Evolutionary conservation across 106 monocot genomes (phyloP).

Genomic region (Iris macrosiphon): DNA sequence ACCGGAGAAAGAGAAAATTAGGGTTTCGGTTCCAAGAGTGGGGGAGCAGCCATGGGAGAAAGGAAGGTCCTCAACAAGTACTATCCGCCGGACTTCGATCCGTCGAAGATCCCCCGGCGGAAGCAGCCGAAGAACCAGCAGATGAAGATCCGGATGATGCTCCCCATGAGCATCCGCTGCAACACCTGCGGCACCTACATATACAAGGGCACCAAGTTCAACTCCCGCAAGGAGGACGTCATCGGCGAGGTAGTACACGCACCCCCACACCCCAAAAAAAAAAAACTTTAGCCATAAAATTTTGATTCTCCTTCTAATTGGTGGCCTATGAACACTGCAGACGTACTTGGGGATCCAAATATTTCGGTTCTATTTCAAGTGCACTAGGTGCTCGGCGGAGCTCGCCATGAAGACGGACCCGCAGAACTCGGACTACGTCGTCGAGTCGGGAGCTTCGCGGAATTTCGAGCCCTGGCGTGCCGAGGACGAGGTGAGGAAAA

Average conservation of each 20-base stretch:
- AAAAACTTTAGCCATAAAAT: too few species aligned
- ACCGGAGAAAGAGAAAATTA: too few species aligned
- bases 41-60: conserved; percentile 84
- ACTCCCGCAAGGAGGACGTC: conserved; percentile 86
- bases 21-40: too few species aligned
- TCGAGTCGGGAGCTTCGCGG: conserved; percentile 88
- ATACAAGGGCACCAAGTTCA: conserved; percentile 96
- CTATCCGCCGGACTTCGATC: conserved; percentile 98
- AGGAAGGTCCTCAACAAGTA: conserved; percentile 95
- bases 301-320: too few species aligned
- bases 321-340: conserved; percentile 27
- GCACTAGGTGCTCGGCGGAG: conserved; percentile 86
- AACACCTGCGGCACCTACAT: conserved; percentile 88
- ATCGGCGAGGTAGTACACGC: conserved; percentile 81
- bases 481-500: conserved; percentile 54
- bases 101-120: conserved; percentile 85
- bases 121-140: conserved; percentile 89
- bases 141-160: conserved; percentile 98
- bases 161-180: conserved; percentile 96
- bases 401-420: conserved; percentile 87
- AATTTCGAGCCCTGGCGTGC: conserved; percentile 98
- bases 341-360: conserved; percentile 93
- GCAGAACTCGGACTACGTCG: conserved; percentile 83
- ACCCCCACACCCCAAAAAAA: too few species aligned
- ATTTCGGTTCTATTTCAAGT: conserved; percentile 92